Conservation (phyloP, 495 filamentous ascomycete genomes). For the Clavariopsis aquatica region DNA sequence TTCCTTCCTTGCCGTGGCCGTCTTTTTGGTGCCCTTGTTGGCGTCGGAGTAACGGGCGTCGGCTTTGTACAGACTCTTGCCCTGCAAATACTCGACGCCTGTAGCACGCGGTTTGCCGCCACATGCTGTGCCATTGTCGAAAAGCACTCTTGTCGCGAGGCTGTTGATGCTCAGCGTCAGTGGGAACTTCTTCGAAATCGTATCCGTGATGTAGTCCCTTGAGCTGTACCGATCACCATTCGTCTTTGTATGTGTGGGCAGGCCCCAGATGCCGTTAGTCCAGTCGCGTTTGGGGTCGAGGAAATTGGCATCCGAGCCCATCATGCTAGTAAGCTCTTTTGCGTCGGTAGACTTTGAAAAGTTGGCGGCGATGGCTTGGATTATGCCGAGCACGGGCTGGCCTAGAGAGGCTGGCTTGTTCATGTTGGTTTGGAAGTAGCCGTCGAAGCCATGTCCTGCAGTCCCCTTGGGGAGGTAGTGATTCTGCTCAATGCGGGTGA, state of each 20-base stretch:
- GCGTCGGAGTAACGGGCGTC: constrained; percentile 43
- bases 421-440: constrained; percentile 56
- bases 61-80: constrained; percentile 61
- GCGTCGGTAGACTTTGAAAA: constrained; percentile 19
- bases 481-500: constrained; percentile 56
- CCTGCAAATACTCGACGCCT: constrained; percentile 65
- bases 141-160: constrained; percentile 61
- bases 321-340: constrained; percentile 8
- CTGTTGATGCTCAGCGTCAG: constrained; percentile 62
- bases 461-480: constrained; percentile 50
- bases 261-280: constrained; percentile 52
- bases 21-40: constrained; percentile 28
- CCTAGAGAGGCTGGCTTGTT: constrained; percentile 40
- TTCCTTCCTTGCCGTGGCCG: constrained; percentile 32
- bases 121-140: constrained; percentile 49
- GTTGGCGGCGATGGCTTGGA: constrained; percentile 34
- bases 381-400: constrained; percentile 37
- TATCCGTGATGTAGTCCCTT: constrained; percentile 57
- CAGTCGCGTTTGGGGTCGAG: constrained; percentile 46
- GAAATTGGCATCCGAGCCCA: constrained; percentile 48
- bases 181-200: constrained; percentile 52
- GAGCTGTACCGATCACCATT: constrained; percentile 53
- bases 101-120: constrained; percentile 53
- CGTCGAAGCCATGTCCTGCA: constrained; percentile 58
- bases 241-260: constrained; percentile 55